These are phyloP conservation scores for Clarireedia monteithiana DNA, from an alignment of 2,329 filamentous ascomycete genomes.

Conservation along the genomic window DNA sequence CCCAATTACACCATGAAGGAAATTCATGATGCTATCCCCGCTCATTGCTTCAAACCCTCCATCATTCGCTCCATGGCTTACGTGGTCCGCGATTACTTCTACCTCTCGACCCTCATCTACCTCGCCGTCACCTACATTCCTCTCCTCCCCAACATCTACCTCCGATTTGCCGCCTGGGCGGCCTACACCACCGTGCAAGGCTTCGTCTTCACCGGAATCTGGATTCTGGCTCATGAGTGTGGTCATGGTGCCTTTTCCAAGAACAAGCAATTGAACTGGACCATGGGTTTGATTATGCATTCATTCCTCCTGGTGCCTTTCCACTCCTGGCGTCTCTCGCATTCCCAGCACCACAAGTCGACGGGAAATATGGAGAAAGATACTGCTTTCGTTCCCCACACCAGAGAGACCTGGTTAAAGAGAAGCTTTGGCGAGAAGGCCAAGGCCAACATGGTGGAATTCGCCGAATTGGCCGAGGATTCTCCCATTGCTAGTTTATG, in stretches of 20 bases:
- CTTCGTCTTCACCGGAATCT: slow-evolving; percentile 60
- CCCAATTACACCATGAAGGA: slow-evolving; percentile 31
- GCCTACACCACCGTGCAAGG: slow-evolving; percentile 59
- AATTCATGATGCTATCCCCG: slow-evolving; percentile 44
- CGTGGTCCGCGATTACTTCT: slow-evolving; percentile 47
- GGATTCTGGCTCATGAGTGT: slow-evolving; percentile 66
- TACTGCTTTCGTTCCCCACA: slow-evolving; percentile 54
- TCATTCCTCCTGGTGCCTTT: slow-evolving; percentile 61
- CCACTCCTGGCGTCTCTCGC: slow-evolving; percentile 66
- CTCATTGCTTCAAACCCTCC: slow-evolving; percentile 55
- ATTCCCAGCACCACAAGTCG: slow-evolving; percentile 62
- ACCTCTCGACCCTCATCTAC: slow-evolving; percentile 40
- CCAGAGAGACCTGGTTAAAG: slow-evolving; percentile 29
- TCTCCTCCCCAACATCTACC: slow-evolving; percentile 36
- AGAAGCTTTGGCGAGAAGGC: slow-evolving; percentile 25
- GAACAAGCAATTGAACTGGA: slow-evolving; percentile 49
- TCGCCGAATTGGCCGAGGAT: slow-evolving; percentile 52
- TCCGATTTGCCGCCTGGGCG: slow-evolving; percentile 46
- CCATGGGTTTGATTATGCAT: slow-evolving; percentile 58
- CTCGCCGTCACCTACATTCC: slow-evolving; percentile 47
- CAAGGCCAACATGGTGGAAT: slow-evolving; percentile 30
- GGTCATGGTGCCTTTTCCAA: slow-evolving; percentile 63
- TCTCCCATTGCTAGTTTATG: slow-evolving; percentile 48
- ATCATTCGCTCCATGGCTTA: slow-evolving; percentile 47
- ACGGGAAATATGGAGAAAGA: slow-evolving; percentile 62